Evolutionary conservation across 805 yeast species (phyloP), one percentile per base, ranked within the genome.

Genomic region (Wickerhamomyces pijperi): DNA sequence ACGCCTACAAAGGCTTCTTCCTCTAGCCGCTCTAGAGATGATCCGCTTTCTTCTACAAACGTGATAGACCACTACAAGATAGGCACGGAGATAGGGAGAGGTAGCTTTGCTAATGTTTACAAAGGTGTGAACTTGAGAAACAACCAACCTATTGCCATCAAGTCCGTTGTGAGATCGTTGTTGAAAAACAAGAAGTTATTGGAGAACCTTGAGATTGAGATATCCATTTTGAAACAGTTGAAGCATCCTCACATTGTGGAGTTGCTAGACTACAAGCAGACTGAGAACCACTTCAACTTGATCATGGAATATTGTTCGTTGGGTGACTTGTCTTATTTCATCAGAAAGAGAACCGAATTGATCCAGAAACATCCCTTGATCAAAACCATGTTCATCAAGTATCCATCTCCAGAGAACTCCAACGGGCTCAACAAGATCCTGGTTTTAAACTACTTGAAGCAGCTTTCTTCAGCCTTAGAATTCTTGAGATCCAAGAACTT

Each of bases 261-360:
- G 15, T 65, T 92, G 36, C 61, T 84, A 43, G 97, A 90, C 54
- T 87, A 86, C 54, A 76, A 77, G 42, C 81, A 85, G 54, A 81
- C 95, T 1, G 60, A 76, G 9, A 58, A 76, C 11, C 85, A 88
- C 58, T 85, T 87, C 64, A 90, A 86, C 56, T 65, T 92, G 45
- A 78, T 90, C 15, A 92, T 92, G 97, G 97, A 92, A 59, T 92
- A 86, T 63, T 92, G 98, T 58, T 78, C 97, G 1, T 65, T 92
- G 55, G 98, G 98, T 13, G 98, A 92, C 61, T 68, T 92, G 45
- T 83, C 95, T 0, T 84, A 78, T 53, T 81, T 92, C 49, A 88
- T 92, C 40, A 74, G 83, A 52, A 78, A 76, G 54, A 70, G 88
- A 52, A 73, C 74, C 48, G 86, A 82, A 55, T 65, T 87, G 36